Base-by-base conservation (phyloP, 176 grass and related monocot genomes). In the Aegilops tauschii region DNA sequence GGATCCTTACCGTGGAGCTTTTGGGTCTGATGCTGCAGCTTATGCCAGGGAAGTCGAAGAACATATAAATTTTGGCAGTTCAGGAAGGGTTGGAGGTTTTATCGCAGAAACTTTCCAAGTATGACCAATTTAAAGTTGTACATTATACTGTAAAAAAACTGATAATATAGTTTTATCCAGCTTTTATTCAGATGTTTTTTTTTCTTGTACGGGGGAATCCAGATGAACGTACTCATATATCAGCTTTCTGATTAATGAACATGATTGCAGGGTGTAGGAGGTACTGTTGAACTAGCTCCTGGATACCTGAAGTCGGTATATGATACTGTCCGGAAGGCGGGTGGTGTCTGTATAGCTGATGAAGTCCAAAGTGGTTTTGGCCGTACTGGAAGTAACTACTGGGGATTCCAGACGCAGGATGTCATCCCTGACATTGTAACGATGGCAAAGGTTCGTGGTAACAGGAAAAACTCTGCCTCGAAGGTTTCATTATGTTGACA, bases 21-120 rank as follows among this genome's bases (percentile, higher is more conserved):
- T 99, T 65, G 94, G 90, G 34, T 93, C 90, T 76, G 92, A 99
- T 81, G 90, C 88, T 23, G 49, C 69, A 86, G 37, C 76, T 85
- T 99, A 99, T 88, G 94, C 92, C 16, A 96, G 90, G 80, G 97
- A 99, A 89, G 85, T 99, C 0, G 65, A 94, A 82, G 97, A 99
- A 65, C 97, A 99, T 73, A 93, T 99, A 74, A 83, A 75, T 68
- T 96, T 90, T 80, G 97, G 94, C 61, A 96, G 83, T 84, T 88
- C 97, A 79, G 94, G 97, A 54, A 94, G 90, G 68, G 89, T 99
- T 85, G 97, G 90, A 80, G 97, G 97, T 17, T 96, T 99, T 77
- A 99, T 99, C 85, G 97, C 94, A 74, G 97, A 99, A 91, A 99
- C 94, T 73, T 99, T 99, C 81, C 97, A 99, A 86, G 97, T 99